A percentile compares a stretch with the other conserved stretches of the same genome.
phyloP scores from a whole-genome alignment of 192 early-diverging fungal genomes.

The Phycomyces blakesleeanus region DNA sequence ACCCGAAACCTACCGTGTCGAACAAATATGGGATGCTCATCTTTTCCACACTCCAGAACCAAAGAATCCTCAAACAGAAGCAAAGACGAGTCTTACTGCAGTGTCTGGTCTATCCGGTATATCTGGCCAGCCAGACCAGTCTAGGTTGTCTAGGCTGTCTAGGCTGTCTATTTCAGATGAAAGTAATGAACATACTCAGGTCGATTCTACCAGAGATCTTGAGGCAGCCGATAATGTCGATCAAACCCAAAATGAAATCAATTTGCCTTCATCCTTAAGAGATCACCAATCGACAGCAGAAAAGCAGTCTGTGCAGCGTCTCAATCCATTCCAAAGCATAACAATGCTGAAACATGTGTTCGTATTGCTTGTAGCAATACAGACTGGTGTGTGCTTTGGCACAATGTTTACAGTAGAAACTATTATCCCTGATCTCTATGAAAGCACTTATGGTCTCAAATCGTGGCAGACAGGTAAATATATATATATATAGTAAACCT shows the following conservation, averaged over 20 bases:
- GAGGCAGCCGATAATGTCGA: background rate
- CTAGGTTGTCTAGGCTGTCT: too few relatives aligned
- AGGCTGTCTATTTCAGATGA: too few relatives aligned
- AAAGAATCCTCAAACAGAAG: background rate
- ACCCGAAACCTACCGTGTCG: slow-evolving; percentile 10
- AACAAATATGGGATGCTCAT: slow-evolving; percentile 6
- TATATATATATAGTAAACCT: too few relatives aligned
- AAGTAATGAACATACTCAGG: too few relatives aligned
- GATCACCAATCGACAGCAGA: too few relatives aligned
- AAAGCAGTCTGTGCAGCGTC: background rate
- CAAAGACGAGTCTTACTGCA: background rate
- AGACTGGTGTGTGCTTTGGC: slow-evolving; percentile 16
- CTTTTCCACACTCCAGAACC: background rate
- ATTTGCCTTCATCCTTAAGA: background rate
- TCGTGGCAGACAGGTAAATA: slow-evolving; percentile 34
- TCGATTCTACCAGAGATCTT: background rate
- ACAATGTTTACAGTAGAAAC: slow-evolving; percentile 45
- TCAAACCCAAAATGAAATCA: background rate
- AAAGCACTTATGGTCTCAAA: slow-evolving; percentile 15
- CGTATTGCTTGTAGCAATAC: slow-evolving; percentile 2
- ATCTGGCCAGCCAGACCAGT: too few relatives aligned
- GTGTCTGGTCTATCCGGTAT: too few relatives aligned
- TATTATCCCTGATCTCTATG: slow-evolving; percentile 24
- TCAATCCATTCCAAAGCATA: slow-evolving; percentile 7
- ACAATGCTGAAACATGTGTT: slow-evolving; percentile 3